Conservation (phyloP, 345 rosid species). For the Brassica juncea region DNA sequence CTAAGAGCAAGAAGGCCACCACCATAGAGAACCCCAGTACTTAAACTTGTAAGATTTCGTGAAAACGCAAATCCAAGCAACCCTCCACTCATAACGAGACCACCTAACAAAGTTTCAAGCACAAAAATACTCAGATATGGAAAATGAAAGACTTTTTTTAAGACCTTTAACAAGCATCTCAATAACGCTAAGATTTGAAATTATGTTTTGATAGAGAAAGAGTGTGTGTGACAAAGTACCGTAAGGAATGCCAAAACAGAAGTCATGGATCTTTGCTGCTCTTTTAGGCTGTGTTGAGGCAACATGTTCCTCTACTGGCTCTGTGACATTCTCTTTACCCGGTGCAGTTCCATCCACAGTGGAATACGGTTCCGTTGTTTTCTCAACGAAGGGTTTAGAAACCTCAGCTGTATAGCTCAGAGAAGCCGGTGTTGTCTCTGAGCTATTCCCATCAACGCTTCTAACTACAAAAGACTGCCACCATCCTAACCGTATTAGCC, state of each 20-base stretch:
- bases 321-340: constrained; percentile 23
- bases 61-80: constrained; percentile 74
- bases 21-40: constrained; percentile 61
- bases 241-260: constrained; percentile 92
- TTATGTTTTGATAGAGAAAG: background rate
- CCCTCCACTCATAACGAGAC: constrained; percentile 70
- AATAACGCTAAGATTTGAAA: background rate
- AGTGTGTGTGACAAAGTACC: constrained; percentile 44
- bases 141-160: too few relatives aligned
- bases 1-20: constrained; percentile 88
- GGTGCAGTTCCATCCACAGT: constrained; percentile 33
- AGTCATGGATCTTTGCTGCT: constrained; percentile 84
- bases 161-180: background rate
- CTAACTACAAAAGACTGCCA: constrained; percentile 52
- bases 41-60: constrained; percentile 56
- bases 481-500: constrained; percentile 16
- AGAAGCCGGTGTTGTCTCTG: constrained; percentile 35
- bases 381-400: constrained; percentile 49
- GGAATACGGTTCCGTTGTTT: constrained; percentile 33
- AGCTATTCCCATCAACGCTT: constrained; percentile 52
- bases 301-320: constrained; percentile 45
- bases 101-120: constrained; percentile 47
- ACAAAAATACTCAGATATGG: background rate
- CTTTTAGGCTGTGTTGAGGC: constrained; percentile 36
- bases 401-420: constrained; percentile 49